These are phyloP conservation scores for Pseudogymnoascus sp. DNA, from an alignment of 2,329 filamentous ascomycete genomes.

Conservation along the genomic window DNA sequence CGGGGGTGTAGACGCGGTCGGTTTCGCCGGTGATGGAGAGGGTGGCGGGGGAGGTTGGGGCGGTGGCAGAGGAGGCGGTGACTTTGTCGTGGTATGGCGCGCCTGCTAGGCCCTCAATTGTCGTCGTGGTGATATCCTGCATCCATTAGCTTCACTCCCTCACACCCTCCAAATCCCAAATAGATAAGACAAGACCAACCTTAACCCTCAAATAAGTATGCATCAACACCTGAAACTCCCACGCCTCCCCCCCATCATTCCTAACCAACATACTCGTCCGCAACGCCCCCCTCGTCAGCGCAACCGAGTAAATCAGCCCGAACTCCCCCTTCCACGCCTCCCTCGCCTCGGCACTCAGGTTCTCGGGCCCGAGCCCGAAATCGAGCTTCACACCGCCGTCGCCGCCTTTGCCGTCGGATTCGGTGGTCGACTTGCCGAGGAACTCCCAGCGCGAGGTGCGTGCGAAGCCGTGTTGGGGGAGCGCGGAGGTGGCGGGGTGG, in stretches of 20 bases:
- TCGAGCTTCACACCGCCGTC: conserved; percentile 82
- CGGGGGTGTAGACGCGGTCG: conserved; percentile 79
- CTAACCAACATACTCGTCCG: conserved; percentile 78
- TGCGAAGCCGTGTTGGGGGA: conserved; percentile 93
- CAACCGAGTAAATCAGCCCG: conserved; percentile 87
- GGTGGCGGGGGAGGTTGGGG: conserved; percentile 55
- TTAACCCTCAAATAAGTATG: conserved; percentile 83
- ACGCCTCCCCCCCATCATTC: conserved; percentile 74
- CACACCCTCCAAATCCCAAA: not conserved
- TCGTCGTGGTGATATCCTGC: conserved; percentile 70
- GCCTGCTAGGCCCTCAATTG: conserved; percentile 67
- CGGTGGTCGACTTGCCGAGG: conserved; percentile 74
- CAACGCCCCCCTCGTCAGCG: conserved; percentile 64
- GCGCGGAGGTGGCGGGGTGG: conserved; percentile 66
- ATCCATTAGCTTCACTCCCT: conserved; percentile 11
- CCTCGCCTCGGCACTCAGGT: conserved; percentile 59
- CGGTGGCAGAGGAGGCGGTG: conserved; percentile 43
- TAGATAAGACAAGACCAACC: conserved; percentile 42
- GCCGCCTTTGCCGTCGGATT: conserved; percentile 43
- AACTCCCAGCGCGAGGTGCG: conserved; percentile 89
- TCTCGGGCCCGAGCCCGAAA: conserved; percentile 75
- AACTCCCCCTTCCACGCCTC: conserved; percentile 81
- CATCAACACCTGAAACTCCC: conserved; percentile 85
- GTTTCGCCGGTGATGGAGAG: conserved; percentile 58
- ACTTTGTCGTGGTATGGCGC: conserved; percentile 81